phyloP scores from a whole-genome alignment of 306 rosid genomes.

The Prunus kanzakura region DNA sequence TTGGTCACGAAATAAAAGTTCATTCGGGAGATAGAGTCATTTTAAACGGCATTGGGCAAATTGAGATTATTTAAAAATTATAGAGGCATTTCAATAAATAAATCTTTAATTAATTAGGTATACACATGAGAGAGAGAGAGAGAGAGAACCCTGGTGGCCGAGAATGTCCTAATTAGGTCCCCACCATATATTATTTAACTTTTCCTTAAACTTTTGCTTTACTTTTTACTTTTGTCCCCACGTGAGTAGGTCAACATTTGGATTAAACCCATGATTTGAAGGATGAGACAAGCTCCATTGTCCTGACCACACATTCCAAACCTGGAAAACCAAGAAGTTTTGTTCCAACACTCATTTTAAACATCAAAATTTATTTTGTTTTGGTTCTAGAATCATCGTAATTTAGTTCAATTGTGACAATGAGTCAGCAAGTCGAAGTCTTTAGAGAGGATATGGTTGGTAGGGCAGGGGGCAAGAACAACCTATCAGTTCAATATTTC shows the following conservation, averaged over 20 bases:
- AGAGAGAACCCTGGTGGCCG: not conserved
- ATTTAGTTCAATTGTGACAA: not conserved
- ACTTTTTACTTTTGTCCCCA: not conserved
- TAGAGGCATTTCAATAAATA: too few species aligned
- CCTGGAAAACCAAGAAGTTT: slow-evolving; percentile 8
- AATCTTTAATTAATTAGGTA: too few species aligned
- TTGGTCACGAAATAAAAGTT: too few species aligned
- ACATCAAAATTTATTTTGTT: not conserved
- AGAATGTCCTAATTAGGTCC: not conserved
- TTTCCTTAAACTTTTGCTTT: not conserved
- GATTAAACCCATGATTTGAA: slow-evolving; percentile 16
- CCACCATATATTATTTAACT: not conserved
- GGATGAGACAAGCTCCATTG: slow-evolving; percentile 13
- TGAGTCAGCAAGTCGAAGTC: not conserved
- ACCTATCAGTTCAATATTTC: not conserved
- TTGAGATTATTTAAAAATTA: too few species aligned
- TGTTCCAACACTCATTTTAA: not conserved
- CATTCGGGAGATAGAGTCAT: accelerated
- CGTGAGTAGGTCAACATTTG: slow-evolving; percentile 20
- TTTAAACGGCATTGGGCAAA: accelerated
- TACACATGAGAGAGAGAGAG: too few species aligned
- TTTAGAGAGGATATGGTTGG: not conserved
- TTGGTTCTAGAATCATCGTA: not conserved
- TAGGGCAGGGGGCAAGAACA: not conserved
- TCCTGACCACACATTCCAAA: not conserved